Percentiles rank a stretch among this genome's conserved stretches.
Evolutionary conservation across 2,329 filamentous ascomycete species (phyloP).

Genomic region (Phialophora macrospora): DNA sequence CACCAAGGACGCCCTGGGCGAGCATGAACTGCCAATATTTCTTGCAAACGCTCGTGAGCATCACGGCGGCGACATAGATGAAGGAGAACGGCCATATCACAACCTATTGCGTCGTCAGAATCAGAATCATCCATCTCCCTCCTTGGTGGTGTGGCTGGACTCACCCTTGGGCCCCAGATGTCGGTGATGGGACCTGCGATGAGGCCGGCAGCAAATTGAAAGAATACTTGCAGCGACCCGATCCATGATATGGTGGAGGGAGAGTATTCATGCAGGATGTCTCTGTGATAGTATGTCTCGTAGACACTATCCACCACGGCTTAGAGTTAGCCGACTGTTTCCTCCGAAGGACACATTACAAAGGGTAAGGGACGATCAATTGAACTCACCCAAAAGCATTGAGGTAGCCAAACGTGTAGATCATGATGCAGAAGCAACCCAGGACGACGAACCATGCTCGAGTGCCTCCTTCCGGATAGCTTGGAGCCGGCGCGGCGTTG

Average conservation of each 20-base stretch:
- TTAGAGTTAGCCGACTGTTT: too few species aligned
- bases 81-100: constrained; percentile 42
- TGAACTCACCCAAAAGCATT: constrained; percentile 31
- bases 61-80: constrained; percentile 36
- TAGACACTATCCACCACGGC: constrained; percentile 38
- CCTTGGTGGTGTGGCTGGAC: neutral
- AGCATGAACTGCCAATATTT: constrained; percentile 49
- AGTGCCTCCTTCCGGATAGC: neutral
- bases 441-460: neutral
- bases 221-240: constrained; percentile 79
- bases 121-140: constrained; percentile 17
- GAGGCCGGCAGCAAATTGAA: constrained; percentile 81
- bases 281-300: constrained; percentile 42
- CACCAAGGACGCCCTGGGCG: constrained; percentile 48
- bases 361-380: neutral
- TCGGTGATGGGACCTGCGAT: constrained; percentile 89
- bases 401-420: constrained; percentile 27
- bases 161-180: constrained; percentile 49
- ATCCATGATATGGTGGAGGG: constrained; percentile 81
- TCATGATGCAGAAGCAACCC: constrained; percentile 24
- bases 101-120: constrained; percentile 40
- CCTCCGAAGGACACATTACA: too few species aligned
- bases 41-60: constrained; percentile 48
- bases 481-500: neutral
- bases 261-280: constrained; percentile 31